phyloP scores from a whole-genome alignment of 352 stramenopile genomes.

The Phytophthora pistaciae region DNA sequence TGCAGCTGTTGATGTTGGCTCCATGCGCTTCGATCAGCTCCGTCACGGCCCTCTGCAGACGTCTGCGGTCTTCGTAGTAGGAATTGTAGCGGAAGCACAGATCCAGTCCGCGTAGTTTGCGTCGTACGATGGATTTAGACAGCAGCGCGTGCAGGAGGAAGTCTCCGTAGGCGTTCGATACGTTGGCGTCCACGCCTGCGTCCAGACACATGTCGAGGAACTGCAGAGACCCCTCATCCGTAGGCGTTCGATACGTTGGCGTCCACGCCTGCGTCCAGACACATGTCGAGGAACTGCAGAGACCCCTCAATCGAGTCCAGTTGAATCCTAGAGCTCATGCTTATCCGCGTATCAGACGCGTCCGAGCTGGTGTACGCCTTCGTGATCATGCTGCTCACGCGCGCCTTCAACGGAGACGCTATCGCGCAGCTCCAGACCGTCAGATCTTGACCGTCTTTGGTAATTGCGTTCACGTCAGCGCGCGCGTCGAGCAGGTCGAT shows the following conservation, averaged over 20 bases:
- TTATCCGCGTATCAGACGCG: background rate
- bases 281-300: slow-evolving; percentile 42
- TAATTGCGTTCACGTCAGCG: slow-evolving; percentile 68
- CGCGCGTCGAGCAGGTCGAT: slow-evolving; percentile 37
- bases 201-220: slow-evolving; percentile 48
- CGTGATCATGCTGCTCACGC: slow-evolving; percentile 25
- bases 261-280: slow-evolving; percentile 52
- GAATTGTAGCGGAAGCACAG: slow-evolving; percentile 75
- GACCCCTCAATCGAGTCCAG: slow-evolving; percentile 50
- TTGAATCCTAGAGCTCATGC: slow-evolving; percentile 16
- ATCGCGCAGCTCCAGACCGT: slow-evolving; percentile 68
- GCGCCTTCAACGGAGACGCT: slow-evolving; percentile 34
- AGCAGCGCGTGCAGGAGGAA: slow-evolving; percentile 75
- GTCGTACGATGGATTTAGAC: slow-evolving; percentile 57
- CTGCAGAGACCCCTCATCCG: slow-evolving; percentile 36
- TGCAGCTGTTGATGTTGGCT: slow-evolving; percentile 67
- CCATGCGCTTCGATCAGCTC: slow-evolving; percentile 44
- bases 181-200: slow-evolving; percentile 57
- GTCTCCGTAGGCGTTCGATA: slow-evolving; percentile 66
- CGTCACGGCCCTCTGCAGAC: slow-evolving; percentile 32
- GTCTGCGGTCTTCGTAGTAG: slow-evolving; percentile 24
- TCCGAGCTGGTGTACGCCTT: slow-evolving; percentile 16
- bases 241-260: slow-evolving; percentile 72
- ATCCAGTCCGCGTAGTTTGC: slow-evolving; percentile 58
- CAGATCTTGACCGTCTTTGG: slow-evolving; percentile 53